Evolutionary conservation across 192 early-diverging fungal species (phyloP).

Genomic region (Cetraspora pellucida): DNA sequence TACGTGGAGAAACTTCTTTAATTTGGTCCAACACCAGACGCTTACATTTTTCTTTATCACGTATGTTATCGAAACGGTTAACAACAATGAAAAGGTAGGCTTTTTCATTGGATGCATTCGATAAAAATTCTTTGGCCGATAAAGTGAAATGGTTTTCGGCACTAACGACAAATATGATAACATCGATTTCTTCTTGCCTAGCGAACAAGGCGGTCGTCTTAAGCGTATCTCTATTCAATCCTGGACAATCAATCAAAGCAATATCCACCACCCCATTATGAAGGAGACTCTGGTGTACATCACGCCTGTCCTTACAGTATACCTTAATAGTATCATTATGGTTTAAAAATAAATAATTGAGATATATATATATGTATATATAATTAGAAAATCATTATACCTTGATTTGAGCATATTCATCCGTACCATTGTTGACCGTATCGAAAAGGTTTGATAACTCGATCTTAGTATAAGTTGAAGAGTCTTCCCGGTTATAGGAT

Average conservation of each 20-base stretch:
- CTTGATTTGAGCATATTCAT: conserved; percentile 87
- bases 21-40: conserved; percentile 97
- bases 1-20: conserved; percentile 88
- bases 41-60: conserved; percentile 92
- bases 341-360: not conserved
- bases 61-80: conserved; percentile 95
- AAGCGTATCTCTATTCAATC: conserved; percentile 96
- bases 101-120: conserved; percentile 97
- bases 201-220: conserved; percentile 98
- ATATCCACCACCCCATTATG: conserved; percentile 98
- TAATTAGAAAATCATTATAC: conserved; percentile 52
- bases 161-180: conserved; percentile 98
- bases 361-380: too few relatives aligned
- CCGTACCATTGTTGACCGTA: conserved; percentile 81
- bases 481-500: conserved; percentile 70
- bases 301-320: conserved; percentile 78
- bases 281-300: conserved; percentile 70
- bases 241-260: conserved; percentile 96
- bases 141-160: conserved; percentile 99
- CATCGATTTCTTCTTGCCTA: conserved; percentile 98
- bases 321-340: not conserved
- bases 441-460: conserved; percentile 72
- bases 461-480: conserved; percentile 70
- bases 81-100: conserved; percentile 98
- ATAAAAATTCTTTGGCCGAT: conserved; percentile 95